Base-by-base conservation (phyloP, 345 rosid species). In the Citrus glauca region DNA sequence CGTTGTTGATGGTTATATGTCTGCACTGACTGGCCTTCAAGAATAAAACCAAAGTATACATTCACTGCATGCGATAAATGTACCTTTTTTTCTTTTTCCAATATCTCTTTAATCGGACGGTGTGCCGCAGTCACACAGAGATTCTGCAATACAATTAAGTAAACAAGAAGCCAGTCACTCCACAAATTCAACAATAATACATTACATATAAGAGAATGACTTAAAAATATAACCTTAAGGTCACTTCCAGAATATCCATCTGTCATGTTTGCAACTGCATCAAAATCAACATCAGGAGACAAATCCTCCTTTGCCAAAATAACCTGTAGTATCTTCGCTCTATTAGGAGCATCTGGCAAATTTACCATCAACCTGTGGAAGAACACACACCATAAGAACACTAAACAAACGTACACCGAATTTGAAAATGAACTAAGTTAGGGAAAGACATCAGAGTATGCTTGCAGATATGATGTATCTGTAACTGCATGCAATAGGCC, bases 201-300 rank as follows among this genome's bases (percentile, higher is more conserved):
- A 50, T 66, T 24, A 16, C 66, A 55, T 35, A 24, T 72, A 33
- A 66, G 27, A 64, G 56, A 75, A 63, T 73, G 61, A 50, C 27
- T 7, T 53, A 38, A 61, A 67, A 75, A 68, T 30, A 33, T 40
- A 59, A 93, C 99, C 94, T 92, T 95, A 25, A 95, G 92, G 80
- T 93, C 96, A 75, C 99, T 93, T 81, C 97, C 98, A 69, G 98
- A 95, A 81, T 95, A 95, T 77, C 98, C 99, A 78, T 92, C 92
- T 0, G 94, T 87, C 93, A 93, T 87, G 61, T 83, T 85, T 19
- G 97, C 98, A 84, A 95, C 59, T 9, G 83, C 85, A 80, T 91
- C 97, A 82, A 88, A 80, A 80, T 95, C 94, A 73, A 95, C 77
- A 70, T 86, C 94, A 71, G 93, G 83, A 55, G 94, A 86, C 85